A percentile compares a stretch with the other conserved stretches of the same genome.
Evolutionary conservation across 495 filamentous ascomycete genomes (phyloP).

Genomic region (Emericellopsis terricola): DNA sequence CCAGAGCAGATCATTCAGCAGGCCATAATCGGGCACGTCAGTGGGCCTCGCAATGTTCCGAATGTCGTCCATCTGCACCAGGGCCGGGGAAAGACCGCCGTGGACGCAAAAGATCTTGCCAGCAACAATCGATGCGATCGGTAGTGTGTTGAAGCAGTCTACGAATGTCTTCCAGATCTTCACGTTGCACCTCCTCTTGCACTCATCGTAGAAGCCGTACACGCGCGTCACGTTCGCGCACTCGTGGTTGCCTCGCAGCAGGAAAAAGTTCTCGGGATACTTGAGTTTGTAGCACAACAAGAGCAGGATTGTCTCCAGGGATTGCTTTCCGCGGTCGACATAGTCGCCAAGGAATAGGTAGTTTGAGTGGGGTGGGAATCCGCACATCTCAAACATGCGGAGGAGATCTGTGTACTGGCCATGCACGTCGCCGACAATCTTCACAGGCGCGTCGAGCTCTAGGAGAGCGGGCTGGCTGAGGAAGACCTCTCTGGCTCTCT

Average conservation of each 20-base stretch:
- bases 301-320: conserved; percentile 88
- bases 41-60: conserved; percentile 88
- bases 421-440: conserved; percentile 97
- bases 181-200: conserved; percentile 91
- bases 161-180: conserved; percentile 99
- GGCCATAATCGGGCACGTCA: conserved; percentile 91
- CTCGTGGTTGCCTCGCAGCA: conserved; percentile 93
- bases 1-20: conserved; percentile 95
- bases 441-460: conserved; percentile 90
- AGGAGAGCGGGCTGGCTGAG: conserved; percentile 81
- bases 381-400: conserved; percentile 98
- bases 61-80: conserved; percentile 97
- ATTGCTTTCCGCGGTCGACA: conserved; percentile 95
- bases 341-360: conserved; percentile 96
- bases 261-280: conserved; percentile 97
- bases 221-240: conserved; percentile 97
- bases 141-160: conserved; percentile 92
- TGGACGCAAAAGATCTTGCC: conserved; percentile 99
- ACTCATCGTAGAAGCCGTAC: conserved; percentile 99
- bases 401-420: conserved; percentile 97
- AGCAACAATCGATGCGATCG: conserved; percentile 90
- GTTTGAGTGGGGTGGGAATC: conserved; percentile 85
- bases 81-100: conserved; percentile 79
- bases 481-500: conserved; percentile 71
- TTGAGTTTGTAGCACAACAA: conserved; percentile 97